A percentile compares a stretch with the other conserved stretches of the same genome.
phyloP scores from a whole-genome alignment of 2,329 filamentous ascomycete species.

The Hypomyces rosellus region DNA sequence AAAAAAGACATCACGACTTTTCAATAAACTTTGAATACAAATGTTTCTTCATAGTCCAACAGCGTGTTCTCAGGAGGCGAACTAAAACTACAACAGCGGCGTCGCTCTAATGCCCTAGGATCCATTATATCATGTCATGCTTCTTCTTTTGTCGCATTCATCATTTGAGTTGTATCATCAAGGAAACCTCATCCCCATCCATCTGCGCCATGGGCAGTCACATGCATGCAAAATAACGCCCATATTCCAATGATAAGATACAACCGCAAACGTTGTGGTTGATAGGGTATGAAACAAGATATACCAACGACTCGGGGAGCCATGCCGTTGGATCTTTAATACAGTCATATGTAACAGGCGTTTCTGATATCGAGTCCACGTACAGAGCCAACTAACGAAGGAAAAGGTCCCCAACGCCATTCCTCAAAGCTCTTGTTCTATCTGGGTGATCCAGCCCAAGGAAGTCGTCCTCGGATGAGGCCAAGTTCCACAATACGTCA shows the following conservation, averaged over 20 bases:
- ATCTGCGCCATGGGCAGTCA: conserved; percentile 9
- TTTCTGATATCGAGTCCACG: background rate
- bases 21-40: too few relatives aligned
- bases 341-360: background rate
- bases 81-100: too few relatives aligned
- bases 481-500: conserved; percentile 50
- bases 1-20: too few relatives aligned
- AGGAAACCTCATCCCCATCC: conserved; percentile 6
- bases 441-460: conserved; percentile 62
- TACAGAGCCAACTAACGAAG: conserved; percentile 32
- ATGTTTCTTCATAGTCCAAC: too few relatives aligned
- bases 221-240: conserved; percentile 14
- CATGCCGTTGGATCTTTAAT: conserved; percentile 1
- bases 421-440: conserved; percentile 50
- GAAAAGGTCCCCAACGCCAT: conserved; percentile 58
- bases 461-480: conserved; percentile 50
- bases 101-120: too few relatives aligned
- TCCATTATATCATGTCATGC: background rate
- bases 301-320: conserved; percentile 11
- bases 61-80: too few relatives aligned
- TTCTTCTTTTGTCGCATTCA: background rate
- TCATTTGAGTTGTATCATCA: conserved; percentile 6
- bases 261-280: background rate
- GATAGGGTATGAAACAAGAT: conserved; percentile 11
- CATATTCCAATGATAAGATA: conserved; percentile 10